Base-by-base conservation (phyloP, 2,329 filamentous ascomycete genomes). In the Ophiostoma fasciatum region DNA sequence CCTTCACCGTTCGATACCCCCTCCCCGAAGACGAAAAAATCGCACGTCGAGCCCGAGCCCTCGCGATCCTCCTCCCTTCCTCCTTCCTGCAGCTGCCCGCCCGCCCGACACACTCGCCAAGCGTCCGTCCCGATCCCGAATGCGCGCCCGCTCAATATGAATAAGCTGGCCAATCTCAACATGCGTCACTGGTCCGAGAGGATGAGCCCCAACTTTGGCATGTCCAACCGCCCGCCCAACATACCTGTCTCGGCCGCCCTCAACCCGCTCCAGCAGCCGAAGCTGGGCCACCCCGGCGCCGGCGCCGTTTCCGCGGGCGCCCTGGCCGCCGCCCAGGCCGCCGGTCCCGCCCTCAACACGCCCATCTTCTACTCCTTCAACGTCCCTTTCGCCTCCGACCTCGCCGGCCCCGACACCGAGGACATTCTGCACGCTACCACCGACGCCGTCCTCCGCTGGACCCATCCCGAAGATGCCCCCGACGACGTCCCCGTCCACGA, bases 331-430 rank as follows among this genome's bases (percentile, higher is more conserved):
- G n/a, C 71, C 39, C 64, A 73, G 45, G 63, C 74, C 53, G 63
- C 74, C 53, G 67, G 76, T 49, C 76, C 80, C 46, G 66, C 78
- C 44, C 70, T 78, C 52, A 81, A 88, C 55, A 68, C 78, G 35
- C 76, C 75, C 46, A 82, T 96, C 58, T 84, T 92, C 59, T 79
- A 94, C 56, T 88, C 84, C 46, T 96, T 98, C 75, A 96, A 94
- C 55, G 81, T 98, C 33, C 90, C 90, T 42, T 94, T 96, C 61
- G 78, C 85, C 48, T 93, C 83, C 45, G 88, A 88, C 51, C 75
- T 98, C 42, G 74, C 82, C 44, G 90, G 90, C 23, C 90, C 90
- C 45, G 85, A 96, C 51, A 81, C 81, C 47, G 85, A 94, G 58
- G 87, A 96, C 58, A 83, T 98, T 50, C 72, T 96, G 42, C 88